These are phyloP conservation scores for Coemansia sp. DNA, from an alignment of 371 early-diverging fungal genomes.

Conservation along the genomic window DNA sequence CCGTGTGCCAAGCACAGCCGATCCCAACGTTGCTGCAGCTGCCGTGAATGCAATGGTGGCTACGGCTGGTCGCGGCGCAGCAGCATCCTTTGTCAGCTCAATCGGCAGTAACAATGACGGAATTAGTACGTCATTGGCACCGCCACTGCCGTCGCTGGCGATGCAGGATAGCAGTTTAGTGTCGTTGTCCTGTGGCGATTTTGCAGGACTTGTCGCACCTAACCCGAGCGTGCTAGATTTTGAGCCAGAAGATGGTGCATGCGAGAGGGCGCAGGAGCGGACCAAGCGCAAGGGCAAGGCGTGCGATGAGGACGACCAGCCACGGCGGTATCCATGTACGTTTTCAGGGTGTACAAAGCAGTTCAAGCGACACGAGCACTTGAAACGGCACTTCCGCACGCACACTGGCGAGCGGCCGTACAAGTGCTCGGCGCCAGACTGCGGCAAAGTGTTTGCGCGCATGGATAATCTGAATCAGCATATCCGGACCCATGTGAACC, in stretches of 20 bases:
- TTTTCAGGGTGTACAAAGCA: conserved; percentile 58
- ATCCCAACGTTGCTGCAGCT: conserved; percentile 42
- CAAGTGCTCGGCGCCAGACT: conserved; percentile 65
- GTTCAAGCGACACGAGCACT: conserved; percentile 74
- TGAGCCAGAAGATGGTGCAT: background rate
- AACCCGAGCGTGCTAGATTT: background rate
- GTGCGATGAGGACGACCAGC: conserved; percentile 17
- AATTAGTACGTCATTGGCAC: background rate
- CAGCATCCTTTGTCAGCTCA: background rate
- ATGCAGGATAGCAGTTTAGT: background rate
- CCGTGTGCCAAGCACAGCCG: conserved; percentile 42
- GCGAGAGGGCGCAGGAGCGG: background rate
- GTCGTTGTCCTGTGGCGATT: background rate
- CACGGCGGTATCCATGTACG: conserved; percentile 51
- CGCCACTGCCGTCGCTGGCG: background rate
- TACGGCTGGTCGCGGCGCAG: background rate
- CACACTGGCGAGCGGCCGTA: conserved; percentile 88
- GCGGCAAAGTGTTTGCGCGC: conserved; percentile 83
- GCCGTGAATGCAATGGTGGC: conserved; percentile 39
- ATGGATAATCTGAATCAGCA: conserved; percentile 89
- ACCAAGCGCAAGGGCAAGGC: conserved; percentile 6
- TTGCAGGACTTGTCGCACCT: background rate
- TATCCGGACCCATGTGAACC: conserved; percentile 73
- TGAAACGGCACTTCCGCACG: conserved; percentile 78
- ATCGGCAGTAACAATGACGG: background rate